Conservation (phyloP, 306 rosid species). For the Quercus berberidifolia region DNA sequence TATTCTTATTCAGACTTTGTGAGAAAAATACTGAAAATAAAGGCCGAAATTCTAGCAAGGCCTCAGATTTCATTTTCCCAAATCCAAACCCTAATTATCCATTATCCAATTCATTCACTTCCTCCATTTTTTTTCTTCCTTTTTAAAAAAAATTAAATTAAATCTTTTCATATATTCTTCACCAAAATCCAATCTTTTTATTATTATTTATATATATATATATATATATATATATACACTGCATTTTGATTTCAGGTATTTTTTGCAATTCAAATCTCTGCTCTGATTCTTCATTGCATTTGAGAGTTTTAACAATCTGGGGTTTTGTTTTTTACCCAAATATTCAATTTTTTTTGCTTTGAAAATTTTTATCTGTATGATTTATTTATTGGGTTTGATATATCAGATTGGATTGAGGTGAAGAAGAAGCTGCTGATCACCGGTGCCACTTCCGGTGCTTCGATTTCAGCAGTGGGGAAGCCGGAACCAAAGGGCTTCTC, state of each 20-base stretch:
- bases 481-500: neutral
- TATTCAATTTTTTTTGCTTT: neutral
- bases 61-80: constrained; percentile 17
- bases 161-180: neutral
- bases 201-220: neutral
- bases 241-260: neutral
- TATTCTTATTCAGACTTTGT: neutral
- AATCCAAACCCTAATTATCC: constrained; percentile 36
- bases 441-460: constrained; percentile 16
- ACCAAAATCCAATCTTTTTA: neutral
- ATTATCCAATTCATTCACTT: constrained; percentile 1
- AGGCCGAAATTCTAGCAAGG: constrained; percentile 29
- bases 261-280: neutral
- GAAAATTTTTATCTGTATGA: neutral
- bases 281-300: neutral
- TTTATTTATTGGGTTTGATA: neutral
- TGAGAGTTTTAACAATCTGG: neutral
- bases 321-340: neutral
- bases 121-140: neutral
- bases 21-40: constrained; percentile 23
- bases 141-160: no score
- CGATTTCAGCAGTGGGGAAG: constrained; percentile 6
- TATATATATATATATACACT: neutral
- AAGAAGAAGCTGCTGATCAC: constrained; percentile 2
- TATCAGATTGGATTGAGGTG: neutral